Conservation (phyloP, 2,329 filamentous ascomycete species). For the Emmonsiellopsis sp. region DNA sequence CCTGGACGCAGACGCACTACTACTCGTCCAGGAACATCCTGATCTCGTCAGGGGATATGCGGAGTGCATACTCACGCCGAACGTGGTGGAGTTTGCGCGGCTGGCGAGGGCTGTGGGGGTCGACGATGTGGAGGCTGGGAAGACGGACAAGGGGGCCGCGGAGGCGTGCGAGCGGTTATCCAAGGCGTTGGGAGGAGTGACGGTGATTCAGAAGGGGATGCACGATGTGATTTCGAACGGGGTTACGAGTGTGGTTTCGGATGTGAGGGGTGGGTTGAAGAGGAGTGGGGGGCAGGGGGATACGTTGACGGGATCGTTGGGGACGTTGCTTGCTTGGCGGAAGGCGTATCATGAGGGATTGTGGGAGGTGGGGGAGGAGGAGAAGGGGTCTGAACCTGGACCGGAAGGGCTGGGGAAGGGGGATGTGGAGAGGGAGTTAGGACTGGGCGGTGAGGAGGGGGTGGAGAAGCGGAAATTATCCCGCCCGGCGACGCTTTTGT, state of each 20-base stretch:
- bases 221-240: slow-evolving; percentile 81
- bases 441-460: slow-evolving; percentile 26
- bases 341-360: slow-evolving; percentile 75
- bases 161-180: slow-evolving; percentile 62
- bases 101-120: slow-evolving; percentile 68
- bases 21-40: slow-evolving; percentile 65
- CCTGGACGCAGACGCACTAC: slow-evolving; percentile 82
- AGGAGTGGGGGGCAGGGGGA: slow-evolving; percentile 91
- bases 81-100: slow-evolving; percentile 83
- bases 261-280: slow-evolving; percentile 75
- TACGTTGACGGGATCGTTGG: slow-evolving; percentile 81
- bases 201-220: slow-evolving; percentile 79
- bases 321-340: slow-evolving; percentile 81
- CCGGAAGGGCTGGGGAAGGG: slow-evolving; percentile 28
- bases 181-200: slow-evolving; percentile 72
- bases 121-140: slow-evolving; percentile 45
- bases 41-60: slow-evolving; percentile 71
- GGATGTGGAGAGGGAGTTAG: slow-evolving; percentile 29
- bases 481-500: slow-evolving; percentile 52
- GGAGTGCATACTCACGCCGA: slow-evolving; percentile 84
- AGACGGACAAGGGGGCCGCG: not conserved
- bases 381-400: slow-evolving; percentile 8
- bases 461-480: slow-evolving; percentile 46
- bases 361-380: slow-evolving; percentile 51
- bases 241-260: slow-evolving; percentile 62